Conservation (phyloP, 805 yeast genomes). For the Starmerella floricola region DNA sequence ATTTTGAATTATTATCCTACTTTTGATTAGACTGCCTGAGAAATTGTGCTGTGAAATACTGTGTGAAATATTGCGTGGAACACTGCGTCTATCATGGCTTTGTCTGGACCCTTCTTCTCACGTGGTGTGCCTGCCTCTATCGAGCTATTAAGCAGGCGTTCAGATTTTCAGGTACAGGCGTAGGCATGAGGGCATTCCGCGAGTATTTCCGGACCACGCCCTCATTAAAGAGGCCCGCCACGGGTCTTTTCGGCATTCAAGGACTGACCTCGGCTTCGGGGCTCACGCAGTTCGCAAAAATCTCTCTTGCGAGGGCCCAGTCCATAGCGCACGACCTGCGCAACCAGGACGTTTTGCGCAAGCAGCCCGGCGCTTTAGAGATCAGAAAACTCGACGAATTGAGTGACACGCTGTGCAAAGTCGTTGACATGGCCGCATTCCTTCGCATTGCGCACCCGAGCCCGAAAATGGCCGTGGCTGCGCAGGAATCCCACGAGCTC, state of each 20-base stretch:
- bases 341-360: conserved; percentile 27
- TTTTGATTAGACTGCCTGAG: too few relatives aligned
- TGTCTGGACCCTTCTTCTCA: too few relatives aligned
- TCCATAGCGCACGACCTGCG: conserved; percentile 47
- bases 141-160: too few relatives aligned
- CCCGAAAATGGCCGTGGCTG: conserved; percentile 54
- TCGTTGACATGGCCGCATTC: conserved; percentile 87
- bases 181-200: conserved; percentile 1
- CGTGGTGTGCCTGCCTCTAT: too few relatives aligned
- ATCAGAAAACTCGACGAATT: conserved; percentile 65
- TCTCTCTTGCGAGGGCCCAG: conserved; percentile 56
- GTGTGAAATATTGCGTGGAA: too few relatives aligned
- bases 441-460: conserved; percentile 81
- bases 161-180: too few relatives aligned
- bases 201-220: conserved; percentile 14
- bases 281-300: conserved; percentile 49
- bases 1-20: too few relatives aligned
- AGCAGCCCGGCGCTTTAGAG: conserved; percentile 33
- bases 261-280: conserved; percentile 60
- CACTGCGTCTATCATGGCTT: too few relatives aligned
- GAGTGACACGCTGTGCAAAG: conserved; percentile 81
- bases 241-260: conserved; percentile 67
- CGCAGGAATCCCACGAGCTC: conserved; percentile 75
- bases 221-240: conserved; percentile 20
- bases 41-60: too few relatives aligned